Evolutionary conservation across 2,329 filamentous ascomycete species (phyloP), one percentile per base, ranked within the genome.

Genomic region (Colletotrichum acutatum): DNA sequence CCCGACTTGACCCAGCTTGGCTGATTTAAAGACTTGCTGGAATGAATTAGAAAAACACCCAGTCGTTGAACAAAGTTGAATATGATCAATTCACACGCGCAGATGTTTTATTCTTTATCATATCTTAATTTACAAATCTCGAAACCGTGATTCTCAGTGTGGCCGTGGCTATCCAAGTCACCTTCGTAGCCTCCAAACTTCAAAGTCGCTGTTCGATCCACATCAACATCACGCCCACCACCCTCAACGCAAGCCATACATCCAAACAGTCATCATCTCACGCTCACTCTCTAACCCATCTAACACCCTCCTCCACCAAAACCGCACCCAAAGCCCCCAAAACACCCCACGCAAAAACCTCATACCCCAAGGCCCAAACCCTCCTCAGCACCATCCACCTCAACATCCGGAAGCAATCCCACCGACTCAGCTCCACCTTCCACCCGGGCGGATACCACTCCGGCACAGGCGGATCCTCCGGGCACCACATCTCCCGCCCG

Each of bases 371-470:
- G 12, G 9, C 57, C 37, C 22, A 2, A 0, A 71, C 2, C 57
- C 57, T 57, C 57, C 37, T 37, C 6, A 16, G 19, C 19, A 71
- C 42, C 61, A 30, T 42, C 14, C 16, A 9, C 53, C 61, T 12
- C 37, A 71, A 5, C 8, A 58, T 6, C 37, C 37, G 11, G 24
- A 56, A 59, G n/a, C 59, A 70, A 22, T 65, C 22, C 66, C 5
- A 14, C 30, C 66, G 46, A 2, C 24, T 49, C 42, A 72, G 54
- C 49, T 56, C 37, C 59, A 65, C 67, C 28, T 56, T 52, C 68
- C 68, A 68, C 4, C 63, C 68, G 4, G 8, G 57, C 64, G 56
- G 62, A 19, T 62, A 64, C 68, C 68, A 71, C 6, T 54, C 63
- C 49, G 57, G 54, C 19, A 61, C 58, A 16, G 54, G 12, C 6